Conservation (phyloP, 2,329 filamentous ascomycete genomes). For the Achaetomium macrosporum region DNA sequence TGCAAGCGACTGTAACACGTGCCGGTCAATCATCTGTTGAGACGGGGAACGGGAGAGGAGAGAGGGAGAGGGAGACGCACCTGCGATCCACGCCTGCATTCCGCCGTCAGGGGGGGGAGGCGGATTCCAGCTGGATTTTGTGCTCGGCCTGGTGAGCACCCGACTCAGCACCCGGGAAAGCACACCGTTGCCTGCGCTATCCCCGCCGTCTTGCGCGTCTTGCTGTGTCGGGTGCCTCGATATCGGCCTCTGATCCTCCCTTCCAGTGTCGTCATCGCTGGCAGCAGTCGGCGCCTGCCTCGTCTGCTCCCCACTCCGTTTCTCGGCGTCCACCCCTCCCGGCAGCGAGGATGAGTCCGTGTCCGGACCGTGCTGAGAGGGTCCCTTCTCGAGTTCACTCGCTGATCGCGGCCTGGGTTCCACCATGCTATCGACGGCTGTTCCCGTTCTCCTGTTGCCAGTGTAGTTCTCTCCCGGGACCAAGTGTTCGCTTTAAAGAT, state of each 20-base stretch:
- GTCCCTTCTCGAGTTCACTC: background rate
- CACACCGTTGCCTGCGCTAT: slow-evolving; percentile 1
- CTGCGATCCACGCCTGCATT: slow-evolving; percentile 40
- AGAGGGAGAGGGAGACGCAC: slow-evolving; percentile 27
- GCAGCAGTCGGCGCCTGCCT: too few relatives aligned
- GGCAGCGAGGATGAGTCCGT: background rate
- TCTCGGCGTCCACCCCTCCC: background rate
- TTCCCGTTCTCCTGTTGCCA: too few relatives aligned
- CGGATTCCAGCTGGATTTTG: slow-evolving; percentile 36
- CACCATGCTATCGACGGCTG: too few relatives aligned
- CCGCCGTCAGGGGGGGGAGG: slow-evolving; percentile 49
- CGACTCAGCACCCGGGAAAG: slow-evolving; percentile 31
- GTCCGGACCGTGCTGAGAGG: background rate
- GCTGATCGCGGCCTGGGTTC: too few relatives aligned
- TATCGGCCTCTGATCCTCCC: slow-evolving; percentile 14
- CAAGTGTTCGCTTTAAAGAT: too few relatives aligned
- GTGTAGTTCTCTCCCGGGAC: too few relatives aligned
- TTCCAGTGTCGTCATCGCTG: slow-evolving; percentile 3
- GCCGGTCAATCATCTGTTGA: too few relatives aligned
- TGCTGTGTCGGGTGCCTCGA: background rate
- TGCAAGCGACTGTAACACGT: slow-evolving; percentile 29
- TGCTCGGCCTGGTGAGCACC: slow-evolving; percentile 37
- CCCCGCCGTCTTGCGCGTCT: background rate
- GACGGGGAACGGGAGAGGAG: too few relatives aligned
- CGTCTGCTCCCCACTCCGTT: background rate